Conservation (phyloP, 2,329 filamentous ascomycete species). For the Nigrospora osmanthi region DNA sequence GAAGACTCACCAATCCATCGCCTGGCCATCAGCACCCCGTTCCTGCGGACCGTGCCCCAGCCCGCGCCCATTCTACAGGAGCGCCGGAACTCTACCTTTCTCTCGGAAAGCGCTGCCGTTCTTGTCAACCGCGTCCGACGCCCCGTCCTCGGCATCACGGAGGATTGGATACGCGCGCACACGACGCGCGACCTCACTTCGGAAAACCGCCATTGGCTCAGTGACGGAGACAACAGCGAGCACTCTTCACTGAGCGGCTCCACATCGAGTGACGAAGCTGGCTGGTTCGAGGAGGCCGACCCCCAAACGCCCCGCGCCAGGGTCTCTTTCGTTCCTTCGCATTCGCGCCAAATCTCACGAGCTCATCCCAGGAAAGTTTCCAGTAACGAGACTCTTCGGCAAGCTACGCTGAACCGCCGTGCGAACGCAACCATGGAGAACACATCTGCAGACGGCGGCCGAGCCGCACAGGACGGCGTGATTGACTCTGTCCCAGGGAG, state of each 20-base stretch:
- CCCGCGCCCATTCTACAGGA: slow-evolving; percentile 28
- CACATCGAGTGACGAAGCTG: slow-evolving; percentile 37
- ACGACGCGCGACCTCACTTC: slow-evolving; percentile 62
- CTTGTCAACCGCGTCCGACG: slow-evolving; percentile 56
- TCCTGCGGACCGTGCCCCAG: slow-evolving; percentile 48
- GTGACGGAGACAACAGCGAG: slow-evolving; percentile 70
- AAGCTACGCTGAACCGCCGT: slow-evolving; percentile 20
- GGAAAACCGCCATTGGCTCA: slow-evolving; percentile 76
- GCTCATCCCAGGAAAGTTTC: slow-evolving; percentile 36
- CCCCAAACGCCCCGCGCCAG: slow-evolving; percentile 39
- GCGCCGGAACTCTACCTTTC: slow-evolving; percentile 19
- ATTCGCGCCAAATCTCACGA: slow-evolving; percentile 19
- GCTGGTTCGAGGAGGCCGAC: slow-evolving; percentile 41
- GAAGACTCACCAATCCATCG: slow-evolving; percentile 55
- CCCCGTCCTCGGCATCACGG: slow-evolving; percentile 57
- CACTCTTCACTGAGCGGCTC: slow-evolving; percentile 68
- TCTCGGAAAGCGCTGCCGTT: slow-evolving; percentile 46
- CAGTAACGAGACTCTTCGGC: slow-evolving; percentile 49
- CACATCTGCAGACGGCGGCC: slow-evolving; percentile 10
- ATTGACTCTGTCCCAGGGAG: slow-evolving; percentile 13
- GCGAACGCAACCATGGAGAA: slow-evolving; percentile 16
- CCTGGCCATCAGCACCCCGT: slow-evolving; percentile 54
- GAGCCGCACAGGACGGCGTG: slow-evolving; percentile 13
- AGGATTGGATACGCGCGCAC: slow-evolving; percentile 82
- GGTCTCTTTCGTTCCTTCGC: slow-evolving; percentile 18